Base-by-base conservation (phyloP, 495 filamentous ascomycete genomes). In the Hypoxylon subgilvum region DNA sequence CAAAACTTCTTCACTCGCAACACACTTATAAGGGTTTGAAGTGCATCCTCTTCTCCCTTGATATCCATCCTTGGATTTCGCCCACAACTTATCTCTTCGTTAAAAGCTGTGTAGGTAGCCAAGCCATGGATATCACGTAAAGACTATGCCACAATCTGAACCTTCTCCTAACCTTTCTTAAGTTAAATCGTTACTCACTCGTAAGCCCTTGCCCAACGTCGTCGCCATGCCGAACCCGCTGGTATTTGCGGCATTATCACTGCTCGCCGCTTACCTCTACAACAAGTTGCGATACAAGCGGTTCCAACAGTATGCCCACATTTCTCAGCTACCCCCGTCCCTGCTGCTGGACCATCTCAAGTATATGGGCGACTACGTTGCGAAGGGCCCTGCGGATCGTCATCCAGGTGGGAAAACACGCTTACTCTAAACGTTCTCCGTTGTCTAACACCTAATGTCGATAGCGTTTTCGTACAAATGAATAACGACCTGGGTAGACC, bases 291-390 rank as follows among this genome's bases (percentile, higher is more conserved):
- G 48, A 6, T 44, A 66, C 21, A 40, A 43, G 9, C 65, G 70
- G 19, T 64, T 70, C 43, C 64, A 48, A 22, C 68, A 76, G 45
- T 72, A 61, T 51, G 61, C 64, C 1, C 4, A 44, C 12, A 18
- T 76, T 14, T 71, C 72, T 0, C 69, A 73, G 38, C 41, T 63
- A 5, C 65, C 57, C 10, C 21, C 71, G 1, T 69, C 67, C 7
- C 31, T 69, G 4, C 5, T 76, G 21, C 67, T 68, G 56, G 72
- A 72, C 0, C 69, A 76, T 46, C 27, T 74, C 47, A 57, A 62
- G 50, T 28, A 13, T 5, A 16, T 74, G 0, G 28, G 66, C 41
- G 56, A 68, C n/a, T 63, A 57, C 32, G 55, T 57, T 14, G 9
- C 18, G 7, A 43, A 43, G 3, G 57, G 52, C 4, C 25, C 39